Base-by-base conservation (phyloP, 2,329 filamentous ascomycete species). In the Alternaria solani region DNA sequence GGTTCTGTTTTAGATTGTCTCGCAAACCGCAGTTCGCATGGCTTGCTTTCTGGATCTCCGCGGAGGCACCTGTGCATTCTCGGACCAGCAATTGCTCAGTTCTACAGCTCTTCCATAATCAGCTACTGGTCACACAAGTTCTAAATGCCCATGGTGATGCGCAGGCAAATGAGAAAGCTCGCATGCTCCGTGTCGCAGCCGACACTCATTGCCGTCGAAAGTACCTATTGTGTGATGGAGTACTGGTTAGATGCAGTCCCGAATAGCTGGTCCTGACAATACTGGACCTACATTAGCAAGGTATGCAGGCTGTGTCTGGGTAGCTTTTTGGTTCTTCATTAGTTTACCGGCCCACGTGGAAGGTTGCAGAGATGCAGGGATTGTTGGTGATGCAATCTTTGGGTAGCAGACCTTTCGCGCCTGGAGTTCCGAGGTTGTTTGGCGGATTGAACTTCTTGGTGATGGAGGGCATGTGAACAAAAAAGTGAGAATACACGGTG, bases 91-190 rank as follows among this genome's bases (percentile, higher is more conserved):
- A 8, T 54, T n/a, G 3, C 26, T 14, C 36, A 59, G 14, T 12
- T 52, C 5, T 53, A 42, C n/a, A 18, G 53, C 3, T 56, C 41
- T 5, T 65, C 61, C 23, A 18, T 9, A 4, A 43, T 61, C 7
- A 36, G 5, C 1, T 3, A 5, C 14, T 36, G 1, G 1, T 7
- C 14, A 36, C 32, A 2, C 4, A 16, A 16, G 14, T 36, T 36
- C 14, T 12, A 53, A 18, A 57, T 63, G 55, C 56, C 62, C 49
- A 56, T 43, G 20, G 39, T n/a, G 47, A 51, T 38, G 23, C 59
- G 55, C 9, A 64, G 38, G 34, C 49, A 64, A n/a, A 59, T 52
- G 51, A 39, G 53, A n/a, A 49, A 57, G 14, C 18, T 51, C 0
- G 23, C 57, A n/a, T 48, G 11, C 41, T 57, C 56, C 30, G 54